Evolutionary conservation across 805 yeast genomes (phyloP).

Genomic region (Zygotorulaspora florentina): DNA sequence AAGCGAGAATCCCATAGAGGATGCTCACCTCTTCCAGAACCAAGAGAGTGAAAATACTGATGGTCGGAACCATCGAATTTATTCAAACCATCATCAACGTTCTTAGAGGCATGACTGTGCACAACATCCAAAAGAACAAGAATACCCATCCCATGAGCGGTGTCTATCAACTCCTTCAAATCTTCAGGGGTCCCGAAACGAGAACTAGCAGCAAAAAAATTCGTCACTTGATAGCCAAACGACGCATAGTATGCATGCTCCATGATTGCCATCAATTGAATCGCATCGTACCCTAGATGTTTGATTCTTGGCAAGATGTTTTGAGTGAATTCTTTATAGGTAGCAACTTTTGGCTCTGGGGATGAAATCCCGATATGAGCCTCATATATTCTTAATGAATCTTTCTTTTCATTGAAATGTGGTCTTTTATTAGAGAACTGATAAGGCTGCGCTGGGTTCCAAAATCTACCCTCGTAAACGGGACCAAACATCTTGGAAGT

Average conservation of each 20-base stretch:
- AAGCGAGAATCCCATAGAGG: constrained; percentile 95
- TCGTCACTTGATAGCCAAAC: constrained; percentile 95
- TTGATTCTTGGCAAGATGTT: constrained; percentile 80
- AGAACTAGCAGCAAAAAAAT: constrained; percentile 84
- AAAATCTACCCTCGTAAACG: constrained; percentile 80
- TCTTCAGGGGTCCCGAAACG: constrained; percentile 96
- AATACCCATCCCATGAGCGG: constrained; percentile 85
- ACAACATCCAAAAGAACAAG: constrained; percentile 87
- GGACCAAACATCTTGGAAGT: constrained; percentile 38
- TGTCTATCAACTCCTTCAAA: constrained; percentile 80
- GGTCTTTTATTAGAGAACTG: constrained; percentile 66
- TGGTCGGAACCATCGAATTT: constrained; percentile 93
- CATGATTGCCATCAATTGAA: constrained; percentile 97
- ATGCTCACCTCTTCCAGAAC: constrained; percentile 82
- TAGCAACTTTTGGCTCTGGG: constrained; percentile 79
- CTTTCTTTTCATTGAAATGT: constrained; percentile 37
- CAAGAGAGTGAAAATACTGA: constrained; percentile 77
- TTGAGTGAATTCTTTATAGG: constrained; percentile 78
- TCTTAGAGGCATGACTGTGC: constrained; percentile 93
- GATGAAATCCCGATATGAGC: constrained; percentile 95
- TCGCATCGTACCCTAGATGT: constrained; percentile 83
- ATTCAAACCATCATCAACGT: constrained; percentile 89
- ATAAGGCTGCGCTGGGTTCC: constrained; percentile 74
- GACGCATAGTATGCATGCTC: constrained; percentile 98
- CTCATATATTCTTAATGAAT: constrained; percentile 74